Conservation (phyloP, 257 asterid genomes). For the Scutellaria minor region DNA sequence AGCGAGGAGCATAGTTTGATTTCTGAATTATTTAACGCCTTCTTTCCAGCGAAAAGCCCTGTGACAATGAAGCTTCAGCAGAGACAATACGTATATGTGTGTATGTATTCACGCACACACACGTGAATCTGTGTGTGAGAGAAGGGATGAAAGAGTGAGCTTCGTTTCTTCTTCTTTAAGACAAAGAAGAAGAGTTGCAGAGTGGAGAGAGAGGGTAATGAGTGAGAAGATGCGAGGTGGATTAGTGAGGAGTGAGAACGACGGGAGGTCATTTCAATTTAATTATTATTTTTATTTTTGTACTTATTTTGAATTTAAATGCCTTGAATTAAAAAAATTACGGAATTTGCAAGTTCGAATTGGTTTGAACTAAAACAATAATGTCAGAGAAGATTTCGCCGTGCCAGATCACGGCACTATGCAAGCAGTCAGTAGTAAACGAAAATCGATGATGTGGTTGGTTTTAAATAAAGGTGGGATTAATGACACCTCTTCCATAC, state of each 20-base stretch:
- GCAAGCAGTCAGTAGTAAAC: neutral
- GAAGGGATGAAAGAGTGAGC: constrained; percentile 26
- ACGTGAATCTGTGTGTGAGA: constrained; percentile 33
- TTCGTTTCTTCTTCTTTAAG: constrained; percentile 59
- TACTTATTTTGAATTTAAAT: constrained; percentile 40
- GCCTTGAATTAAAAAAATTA: neutral
- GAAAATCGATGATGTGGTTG: too few relatives aligned
- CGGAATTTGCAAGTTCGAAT: neutral
- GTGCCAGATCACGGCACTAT: constrained; percentile 30
- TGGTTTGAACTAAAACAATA: constrained; percentile 9
- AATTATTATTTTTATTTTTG: constrained; percentile 22
- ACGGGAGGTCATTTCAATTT: constrained; percentile 29
- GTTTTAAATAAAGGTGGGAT: too few relatives aligned
- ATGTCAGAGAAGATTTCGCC: constrained; percentile 26
- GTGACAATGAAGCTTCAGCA: constrained; percentile 43
- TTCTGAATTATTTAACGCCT: constrained; percentile 40
- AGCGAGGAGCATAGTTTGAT: constrained; percentile 45
- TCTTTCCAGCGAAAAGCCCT: constrained; percentile 44
- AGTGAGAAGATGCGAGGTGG: constrained; percentile 42
- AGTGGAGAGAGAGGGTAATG: constrained; percentile 38
- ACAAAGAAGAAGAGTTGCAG: constrained; percentile 55
- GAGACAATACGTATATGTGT: constrained; percentile 2
- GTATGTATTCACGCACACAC: constrained; percentile 31
- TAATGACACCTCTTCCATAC: too few relatives aligned
- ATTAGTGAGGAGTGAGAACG: constrained; percentile 43